Conservation (phyloP, 306 rosid genomes). For the Ceratonia siliqua region DNA sequence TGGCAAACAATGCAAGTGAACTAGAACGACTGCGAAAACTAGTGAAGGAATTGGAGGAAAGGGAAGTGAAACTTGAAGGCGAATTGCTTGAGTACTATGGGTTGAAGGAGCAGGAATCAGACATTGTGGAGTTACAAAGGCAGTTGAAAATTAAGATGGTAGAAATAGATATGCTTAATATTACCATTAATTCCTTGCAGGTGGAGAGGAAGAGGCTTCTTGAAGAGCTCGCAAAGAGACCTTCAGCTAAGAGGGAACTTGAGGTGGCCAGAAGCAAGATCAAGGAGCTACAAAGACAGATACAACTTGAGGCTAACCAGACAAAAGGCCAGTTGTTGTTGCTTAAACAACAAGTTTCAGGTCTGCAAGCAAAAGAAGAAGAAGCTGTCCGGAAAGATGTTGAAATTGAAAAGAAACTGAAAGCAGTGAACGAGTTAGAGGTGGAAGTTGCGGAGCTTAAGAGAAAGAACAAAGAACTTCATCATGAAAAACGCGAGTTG, state of each 20-base stretch:
- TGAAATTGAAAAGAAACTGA: slow-evolving; percentile 71
- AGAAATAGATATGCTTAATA: slow-evolving; percentile 76
- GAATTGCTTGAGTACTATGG: slow-evolving; percentile 90
- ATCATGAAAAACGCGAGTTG: slow-evolving; percentile 80
- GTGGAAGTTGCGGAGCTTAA: slow-evolving; percentile 74
- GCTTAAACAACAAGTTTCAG: slow-evolving; percentile 88
- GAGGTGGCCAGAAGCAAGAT: slow-evolving; percentile 82
- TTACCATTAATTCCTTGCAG: slow-evolving; percentile 78
- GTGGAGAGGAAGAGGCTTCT: slow-evolving; percentile 84
- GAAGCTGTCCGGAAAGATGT: slow-evolving; percentile 74
- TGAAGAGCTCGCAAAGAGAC: slow-evolving; percentile 65
- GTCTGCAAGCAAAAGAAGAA: slow-evolving; percentile 80
- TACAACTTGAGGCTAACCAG: slow-evolving; percentile 85
- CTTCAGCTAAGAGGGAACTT: slow-evolving; percentile 67
- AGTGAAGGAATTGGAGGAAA: slow-evolving; percentile 88
- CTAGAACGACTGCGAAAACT: slow-evolving; percentile 59
- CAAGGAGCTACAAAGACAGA: slow-evolving; percentile 87
- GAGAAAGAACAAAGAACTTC: slow-evolving; percentile 86
- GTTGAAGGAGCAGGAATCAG: slow-evolving; percentile 79
- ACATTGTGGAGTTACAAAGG: slow-evolving; percentile 64
- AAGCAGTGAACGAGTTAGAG: slow-evolving; percentile 71
- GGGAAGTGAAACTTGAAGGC: slow-evolving; percentile 91
- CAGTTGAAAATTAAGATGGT: slow-evolving; percentile 77
- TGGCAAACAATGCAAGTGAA: slow-evolving; percentile 81
- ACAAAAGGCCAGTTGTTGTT: slow-evolving; percentile 84